These are phyloP conservation scores for Dendrocalamus latiflorus DNA, from an alignment of 202 grass and related monocot species.

Conservation along the genomic window DNA sequence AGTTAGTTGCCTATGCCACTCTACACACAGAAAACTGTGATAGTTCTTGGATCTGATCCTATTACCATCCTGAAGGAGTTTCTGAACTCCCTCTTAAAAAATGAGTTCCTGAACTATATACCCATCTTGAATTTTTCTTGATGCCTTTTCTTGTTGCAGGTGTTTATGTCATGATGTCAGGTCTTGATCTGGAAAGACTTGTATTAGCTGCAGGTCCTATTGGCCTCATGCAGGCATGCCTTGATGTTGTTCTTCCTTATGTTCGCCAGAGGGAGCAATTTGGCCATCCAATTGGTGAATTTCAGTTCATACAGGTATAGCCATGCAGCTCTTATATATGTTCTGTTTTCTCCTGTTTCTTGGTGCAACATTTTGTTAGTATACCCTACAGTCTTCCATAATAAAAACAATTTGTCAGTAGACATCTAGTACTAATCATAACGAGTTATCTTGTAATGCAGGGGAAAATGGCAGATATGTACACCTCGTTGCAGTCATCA, in stretches of 20 bases:
- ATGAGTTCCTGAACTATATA: not conserved
- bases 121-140: constrained; percentile 5
- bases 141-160: constrained; percentile 41
- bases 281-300: constrained; percentile 86
- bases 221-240: constrained; percentile 95
- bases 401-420: not conserved
- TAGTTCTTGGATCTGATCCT: not conserved
- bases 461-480: constrained; percentile 97
- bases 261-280: constrained; percentile 92
- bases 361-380: not conserved
- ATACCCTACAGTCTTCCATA: too few species aligned
- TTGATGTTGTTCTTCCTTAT: constrained; percentile 89
- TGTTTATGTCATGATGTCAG: constrained; percentile 99
- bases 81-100: not conserved
- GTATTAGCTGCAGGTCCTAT: constrained; percentile 85
- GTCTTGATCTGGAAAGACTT: constrained; percentile 93
- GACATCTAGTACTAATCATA: not conserved
- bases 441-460: constrained; percentile 35
- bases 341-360: not conserved
- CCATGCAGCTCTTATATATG: not conserved
- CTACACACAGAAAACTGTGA: not conserved
- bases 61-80: not conserved
- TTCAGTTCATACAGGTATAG: constrained; percentile 93
- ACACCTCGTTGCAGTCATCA: constrained; percentile 92
- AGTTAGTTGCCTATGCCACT: not conserved